Conservation (phyloP, 2,329 filamentous ascomycete species). For the Phoma sp. region DNA sequence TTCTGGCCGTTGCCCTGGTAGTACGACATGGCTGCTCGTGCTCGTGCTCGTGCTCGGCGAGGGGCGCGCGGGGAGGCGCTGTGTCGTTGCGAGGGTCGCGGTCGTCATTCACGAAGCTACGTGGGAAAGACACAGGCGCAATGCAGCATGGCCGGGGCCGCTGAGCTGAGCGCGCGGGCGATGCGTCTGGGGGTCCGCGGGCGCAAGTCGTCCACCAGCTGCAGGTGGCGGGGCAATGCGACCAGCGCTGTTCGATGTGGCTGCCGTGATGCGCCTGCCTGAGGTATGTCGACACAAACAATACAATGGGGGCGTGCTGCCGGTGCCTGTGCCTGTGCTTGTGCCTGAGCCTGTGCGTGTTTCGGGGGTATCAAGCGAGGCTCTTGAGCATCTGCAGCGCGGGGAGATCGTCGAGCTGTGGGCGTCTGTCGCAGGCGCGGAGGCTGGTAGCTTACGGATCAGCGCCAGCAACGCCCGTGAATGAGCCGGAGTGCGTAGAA, state of each 20-base stretch:
- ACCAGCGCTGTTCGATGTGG: slow-evolving; percentile 16
- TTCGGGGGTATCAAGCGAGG: slow-evolving; percentile 23
- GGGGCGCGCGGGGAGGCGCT: slow-evolving; percentile 22
- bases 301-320: slow-evolving; percentile 13
- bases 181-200: slow-evolving; percentile 16
- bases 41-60: slow-evolving; percentile 18
- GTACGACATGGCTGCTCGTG: slow-evolving; percentile 57
- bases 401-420: slow-evolving; percentile 3
- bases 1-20: slow-evolving; percentile 60
- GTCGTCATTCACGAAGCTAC: slow-evolving; percentile 47
- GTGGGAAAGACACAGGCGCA: slow-evolving; percentile 40
- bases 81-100: slow-evolving; percentile 23
- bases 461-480: neutral
- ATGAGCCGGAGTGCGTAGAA: neutral
- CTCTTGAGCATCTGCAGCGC: slow-evolving; percentile 22
- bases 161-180: slow-evolving; percentile 25
- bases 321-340: slow-evolving; percentile 14
- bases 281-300: slow-evolving; percentile 4
- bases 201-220: slow-evolving; percentile 8
- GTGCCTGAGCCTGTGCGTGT: slow-evolving; percentile 15
- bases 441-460: neutral
- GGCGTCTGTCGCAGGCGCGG: slow-evolving; percentile 1
- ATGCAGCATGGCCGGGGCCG: slow-evolving; percentile 43
- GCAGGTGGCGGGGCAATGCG: slow-evolving; percentile 11
- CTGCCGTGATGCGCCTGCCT: slow-evolving; percentile 21